Conservation (phyloP, 2,329 filamentous ascomycete species). For the Sporothrix pseudoabietina region DNA sequence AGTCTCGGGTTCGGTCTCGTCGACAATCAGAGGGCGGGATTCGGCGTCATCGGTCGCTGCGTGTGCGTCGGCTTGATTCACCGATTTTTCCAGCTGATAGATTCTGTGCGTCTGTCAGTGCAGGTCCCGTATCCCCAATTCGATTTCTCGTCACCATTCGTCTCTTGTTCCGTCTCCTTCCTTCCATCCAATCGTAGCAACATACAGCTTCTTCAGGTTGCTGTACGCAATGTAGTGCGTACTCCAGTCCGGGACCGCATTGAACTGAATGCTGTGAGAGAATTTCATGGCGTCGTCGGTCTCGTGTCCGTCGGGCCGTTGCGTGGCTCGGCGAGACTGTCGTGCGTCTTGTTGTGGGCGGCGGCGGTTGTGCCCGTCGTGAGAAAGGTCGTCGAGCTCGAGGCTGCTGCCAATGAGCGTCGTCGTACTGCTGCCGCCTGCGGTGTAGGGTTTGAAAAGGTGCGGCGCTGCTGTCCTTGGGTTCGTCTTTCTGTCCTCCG, state of each 20-base stretch:
- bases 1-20: slow-evolving; percentile 70
- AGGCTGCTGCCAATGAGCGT: slow-evolving; percentile 14
- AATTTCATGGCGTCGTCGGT: slow-evolving; percentile 79
- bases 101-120: slow-evolving; percentile 59
- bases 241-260: slow-evolving; percentile 99
- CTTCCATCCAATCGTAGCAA: neutral
- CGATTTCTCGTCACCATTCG: too few relatives aligned
- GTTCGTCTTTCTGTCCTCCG: neutral
- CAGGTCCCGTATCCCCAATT: neutral
- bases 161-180: too few relatives aligned
- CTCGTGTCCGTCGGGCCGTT: slow-evolving; percentile 45
- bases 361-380: neutral
- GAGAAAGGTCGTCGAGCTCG: slow-evolving; percentile 23
- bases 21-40: slow-evolving; percentile 76
- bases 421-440: neutral
- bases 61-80: slow-evolving; percentile 61
- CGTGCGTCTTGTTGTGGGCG: neutral
- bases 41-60: slow-evolving; percentile 70
- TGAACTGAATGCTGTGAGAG: slow-evolving; percentile 98
- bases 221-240: slow-evolving; percentile 97
- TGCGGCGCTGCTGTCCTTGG: neutral
- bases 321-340: slow-evolving; percentile 19
- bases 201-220: slow-evolving; percentile 93
- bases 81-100: slow-evolving; percentile 87
- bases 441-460: neutral